Evolutionary conservation across 2,329 filamentous ascomycete genomes (phyloP), one percentile per base, ranked within the genome.

Genomic region (Paracorniculantispora psalliotae): DNA sequence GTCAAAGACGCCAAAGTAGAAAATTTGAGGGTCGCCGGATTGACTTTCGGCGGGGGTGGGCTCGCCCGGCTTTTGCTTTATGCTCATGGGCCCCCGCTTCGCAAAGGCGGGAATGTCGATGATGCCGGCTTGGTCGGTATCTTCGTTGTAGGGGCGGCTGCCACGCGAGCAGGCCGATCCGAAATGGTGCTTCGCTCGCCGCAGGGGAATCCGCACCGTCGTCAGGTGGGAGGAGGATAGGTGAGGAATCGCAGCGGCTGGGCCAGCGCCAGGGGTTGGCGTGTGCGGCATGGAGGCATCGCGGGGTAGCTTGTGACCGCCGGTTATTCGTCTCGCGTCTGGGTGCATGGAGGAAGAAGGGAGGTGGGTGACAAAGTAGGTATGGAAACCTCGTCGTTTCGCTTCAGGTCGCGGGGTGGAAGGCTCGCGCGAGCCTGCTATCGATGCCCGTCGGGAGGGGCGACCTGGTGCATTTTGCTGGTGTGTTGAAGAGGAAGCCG

Each of bases 1-100:
- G 73, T 99, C 94, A 68, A 97, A 99, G 1, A 97, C 87, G 1
- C 85, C 92, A 79, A 97, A 99, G 73, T 97, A 99, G 73, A 99
- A 99, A 35, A 97, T 88, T 71, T 97, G 93, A 1, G 93, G 93
- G 69, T 97, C 93, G 2, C 93, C 93, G 63, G 85, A 89, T 1
- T 89, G 85, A 63, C 87, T 89, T 60, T 90, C 89, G 6, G 91
- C 90, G 10, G 80, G 84, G 25, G 83, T 90, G 52, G 82, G 86
- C 73, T 85, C 85, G 62, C 78, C 82, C 25, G 75, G 72, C 43
- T 74, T 78, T 63, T 79, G 80, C 51, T 72, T 75, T 55, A 80
- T 75, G 66, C 81, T 87, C 62, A 90, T 81, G 13, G 93, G 92
- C 4, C 86, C 84, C 39, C 90, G 82, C 73, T 89, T 92, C 5